phyloP scores from a whole-genome alignment of 306 rosid species.

The Quercus cerris region DNA sequence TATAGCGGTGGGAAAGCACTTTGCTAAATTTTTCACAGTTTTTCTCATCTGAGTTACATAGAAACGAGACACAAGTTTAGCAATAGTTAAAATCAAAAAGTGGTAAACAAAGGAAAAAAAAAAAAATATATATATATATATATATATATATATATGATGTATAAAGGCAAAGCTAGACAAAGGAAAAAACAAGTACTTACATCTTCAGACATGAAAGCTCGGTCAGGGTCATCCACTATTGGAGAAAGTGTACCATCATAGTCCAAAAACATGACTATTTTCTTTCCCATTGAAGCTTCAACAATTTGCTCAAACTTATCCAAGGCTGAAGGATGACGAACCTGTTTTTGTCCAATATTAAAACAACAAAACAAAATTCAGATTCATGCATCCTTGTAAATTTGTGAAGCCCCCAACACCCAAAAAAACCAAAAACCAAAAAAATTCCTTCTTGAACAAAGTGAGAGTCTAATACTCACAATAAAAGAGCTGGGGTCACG shows the following conservation, averaged over 20 bases:
- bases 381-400: not conserved
- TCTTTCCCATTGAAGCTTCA: constrained; percentile 75
- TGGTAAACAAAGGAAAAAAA: not conserved
- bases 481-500: constrained; percentile 55
- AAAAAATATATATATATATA: no score
- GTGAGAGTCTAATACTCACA: constrained; percentile 35
- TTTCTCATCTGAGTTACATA: constrained; percentile 72
- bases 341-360: constrained; percentile 32
- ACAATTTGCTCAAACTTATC: constrained; percentile 74
- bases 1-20: constrained; percentile 84
- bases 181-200: constrained; percentile 32
- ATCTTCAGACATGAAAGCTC: constrained; percentile 76
- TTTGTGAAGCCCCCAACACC: not conserved
- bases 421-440: not conserved
- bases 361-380: not conserved
- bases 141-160: no score
- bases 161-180: not conserved
- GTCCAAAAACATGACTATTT: constrained; percentile 82
- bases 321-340: constrained; percentile 79
- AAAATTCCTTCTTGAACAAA: not conserved
- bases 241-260: constrained; percentile 95
- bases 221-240: constrained; percentile 82
- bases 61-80: not conserved
- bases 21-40: constrained; percentile 71
- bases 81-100: not conserved